A percentile compares a stretch with the other conserved stretches of the same genome.
These are phyloP conservation scores for Penicillium angulare DNA, from an alignment of 495 filamentous ascomycete genomes.

Conservation along the genomic window DNA sequence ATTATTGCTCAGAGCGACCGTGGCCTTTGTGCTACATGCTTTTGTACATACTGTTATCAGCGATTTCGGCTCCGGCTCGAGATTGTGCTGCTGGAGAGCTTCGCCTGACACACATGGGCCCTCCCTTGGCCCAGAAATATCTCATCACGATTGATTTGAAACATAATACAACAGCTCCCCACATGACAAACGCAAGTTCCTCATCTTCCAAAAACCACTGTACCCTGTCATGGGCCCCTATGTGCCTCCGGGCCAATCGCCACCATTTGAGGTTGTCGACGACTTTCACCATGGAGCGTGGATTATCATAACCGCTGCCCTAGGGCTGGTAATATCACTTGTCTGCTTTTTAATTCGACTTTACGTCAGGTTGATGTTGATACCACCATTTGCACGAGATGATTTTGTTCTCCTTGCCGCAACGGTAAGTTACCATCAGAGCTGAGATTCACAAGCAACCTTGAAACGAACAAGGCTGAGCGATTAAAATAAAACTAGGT, in stretches of 20 bases:
- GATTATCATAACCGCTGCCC: constrained; percentile 47
- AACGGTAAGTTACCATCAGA: constrained; percentile 32
- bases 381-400: constrained; percentile 38
- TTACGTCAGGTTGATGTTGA: constrained; percentile 41
- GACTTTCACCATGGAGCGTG: constrained; percentile 42
- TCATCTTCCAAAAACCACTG: too few relatives aligned
- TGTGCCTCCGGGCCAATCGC: constrained; percentile 38
- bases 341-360: constrained; percentile 44
- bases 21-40: too few relatives aligned
- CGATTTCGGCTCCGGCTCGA: too few relatives aligned
- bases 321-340: constrained; percentile 48
- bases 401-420: constrained; percentile 38
- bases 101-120: too few relatives aligned
- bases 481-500: constrained; percentile 19
- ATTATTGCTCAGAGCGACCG: too few relatives aligned
- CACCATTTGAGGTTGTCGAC: constrained; percentile 41
- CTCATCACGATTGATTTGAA: too few relatives aligned
- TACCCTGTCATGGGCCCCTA: constrained; percentile 27
- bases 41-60: too few relatives aligned
- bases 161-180: not conserved
- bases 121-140: too few relatives aligned
- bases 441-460: not conserved
- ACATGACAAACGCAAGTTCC: too few relatives aligned
- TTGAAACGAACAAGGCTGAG: not conserved
- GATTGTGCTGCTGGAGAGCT: too few relatives aligned